Base-by-base conservation (phyloP, 805 yeast species). In the Ogataea pilisensis region DNA sequence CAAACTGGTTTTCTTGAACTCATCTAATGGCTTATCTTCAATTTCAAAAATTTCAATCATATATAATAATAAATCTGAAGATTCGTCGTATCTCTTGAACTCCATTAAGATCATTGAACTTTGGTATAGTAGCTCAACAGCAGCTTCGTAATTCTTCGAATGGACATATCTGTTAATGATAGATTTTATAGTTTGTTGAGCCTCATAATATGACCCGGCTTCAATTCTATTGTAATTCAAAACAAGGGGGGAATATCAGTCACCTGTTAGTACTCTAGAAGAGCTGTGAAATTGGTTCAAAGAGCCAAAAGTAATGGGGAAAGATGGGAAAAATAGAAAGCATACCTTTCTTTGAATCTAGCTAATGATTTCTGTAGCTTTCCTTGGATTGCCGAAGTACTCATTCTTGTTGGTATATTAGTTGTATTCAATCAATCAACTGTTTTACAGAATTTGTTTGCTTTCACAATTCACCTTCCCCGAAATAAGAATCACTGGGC, bases 161-260 rank as follows among this genome's bases (percentile, higher is more conserved):
- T 85, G 78, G 32, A 85, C 82, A 56, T 85, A 84, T 57, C 99
- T 73, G 50, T 89, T 89, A 31, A 86, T 85, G 39, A 91, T 85
- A 5, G 98, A 88, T 55, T 96, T 72, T 38, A 93, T 72, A 0
- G 96, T 90, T 63, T 93, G 98, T 60, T 91, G 96, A 0, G 98
- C 98, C 60, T 93, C 99, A 60, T 91, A 91, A 65, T 73, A 88
- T 41, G 89, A 85, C 2, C 86, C 87, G 37, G 73, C 73, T 37
- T 73, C 76, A 48, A 91, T 82, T 53, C 85, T 81, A 20, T 9
- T 14, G 17, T 8, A 31, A 21, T n/a, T 11, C 26, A 22, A 11
- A 22, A 11, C n/a, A n/a, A 11, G 26, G 26, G 26, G 26, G 26
- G 26, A 22, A 22, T 22, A 22, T 22, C 11, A 11, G 26, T 22